Evolutionary conservation across 2,329 filamentous ascomycete genomes (phyloP).

Genomic region (Cercospora sp.): DNA sequence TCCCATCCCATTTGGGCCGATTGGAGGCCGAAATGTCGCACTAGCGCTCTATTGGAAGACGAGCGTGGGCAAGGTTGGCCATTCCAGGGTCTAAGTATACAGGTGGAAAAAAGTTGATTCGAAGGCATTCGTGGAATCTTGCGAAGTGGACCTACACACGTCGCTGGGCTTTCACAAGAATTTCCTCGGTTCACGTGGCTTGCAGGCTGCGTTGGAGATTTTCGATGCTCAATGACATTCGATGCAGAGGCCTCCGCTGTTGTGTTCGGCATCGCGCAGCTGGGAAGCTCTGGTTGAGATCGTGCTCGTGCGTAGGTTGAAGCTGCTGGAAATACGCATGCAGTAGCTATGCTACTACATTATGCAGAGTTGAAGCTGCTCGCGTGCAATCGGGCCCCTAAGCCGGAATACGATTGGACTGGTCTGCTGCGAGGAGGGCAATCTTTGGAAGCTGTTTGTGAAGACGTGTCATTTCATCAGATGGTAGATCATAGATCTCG

Average conservation of each 20-base stretch:
- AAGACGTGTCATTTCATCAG: background rate
- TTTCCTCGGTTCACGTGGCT: background rate
- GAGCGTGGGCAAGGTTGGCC: constrained; percentile 10
- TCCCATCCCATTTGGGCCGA: constrained; percentile 21
- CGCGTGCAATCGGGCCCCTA: background rate
- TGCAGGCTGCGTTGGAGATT: background rate
- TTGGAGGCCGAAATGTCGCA: constrained; percentile 18
- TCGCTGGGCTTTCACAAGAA: background rate
- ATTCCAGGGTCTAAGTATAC: background rate
- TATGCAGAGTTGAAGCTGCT: constrained; percentile 6
- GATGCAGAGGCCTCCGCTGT: background rate
- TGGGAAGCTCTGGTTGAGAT: background rate
- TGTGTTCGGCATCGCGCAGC: background rate
- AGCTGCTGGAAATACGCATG: background rate
- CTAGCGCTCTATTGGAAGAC: constrained; percentile 19
- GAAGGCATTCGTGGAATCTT: background rate
- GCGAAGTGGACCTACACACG: background rate
- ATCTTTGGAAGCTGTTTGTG: background rate
- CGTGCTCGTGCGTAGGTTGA: background rate
- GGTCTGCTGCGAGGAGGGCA: background rate
- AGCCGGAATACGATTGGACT: background rate
- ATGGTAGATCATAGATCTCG: background rate
- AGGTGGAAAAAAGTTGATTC: background rate
- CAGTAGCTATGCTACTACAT: background rate
- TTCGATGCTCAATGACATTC: background rate